Conservation (phyloP, 225 moss, liverwort and hornwort genomes). For the Straminergon stramineum region DNA sequence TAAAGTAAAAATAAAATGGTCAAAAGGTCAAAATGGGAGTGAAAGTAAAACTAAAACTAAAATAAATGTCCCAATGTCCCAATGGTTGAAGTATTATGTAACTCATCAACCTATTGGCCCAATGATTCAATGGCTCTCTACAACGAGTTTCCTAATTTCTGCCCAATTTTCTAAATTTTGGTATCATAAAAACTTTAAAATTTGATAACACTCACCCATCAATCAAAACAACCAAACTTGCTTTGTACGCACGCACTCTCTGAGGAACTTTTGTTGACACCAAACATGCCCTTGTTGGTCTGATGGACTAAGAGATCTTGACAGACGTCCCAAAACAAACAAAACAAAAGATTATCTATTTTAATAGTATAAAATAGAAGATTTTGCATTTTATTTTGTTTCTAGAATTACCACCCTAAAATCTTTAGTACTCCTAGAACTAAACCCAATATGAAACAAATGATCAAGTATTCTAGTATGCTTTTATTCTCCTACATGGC, state of each 20-base stretch:
- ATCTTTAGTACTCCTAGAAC: background rate
- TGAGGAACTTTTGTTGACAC: fast-evolving
- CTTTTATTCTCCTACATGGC: background rate
- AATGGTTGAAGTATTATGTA: fast-evolving
- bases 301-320: fast-evolving
- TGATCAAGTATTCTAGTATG: background rate
- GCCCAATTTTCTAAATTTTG: background rate
- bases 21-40: no score
- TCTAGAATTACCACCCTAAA: background rate
- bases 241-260: fast-evolving
- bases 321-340: fast-evolving
- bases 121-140: background rate
- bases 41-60: no score
- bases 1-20: no score
- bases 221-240: background rate
- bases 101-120: background rate
- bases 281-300: fast-evolving
- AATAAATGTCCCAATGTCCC: fast-evolving
- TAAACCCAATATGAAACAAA: background rate
- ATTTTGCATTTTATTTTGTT: background rate
- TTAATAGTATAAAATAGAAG: background rate
- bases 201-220: fast-evolving
- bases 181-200: background rate
- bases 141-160: background rate
- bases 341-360: background rate